A percentile compares a stretch with the other conserved stretches of the same genome.
Evolutionary conservation across 345 rosid species (phyloP).

Genomic region (Cardamine resedifolia): DNA sequence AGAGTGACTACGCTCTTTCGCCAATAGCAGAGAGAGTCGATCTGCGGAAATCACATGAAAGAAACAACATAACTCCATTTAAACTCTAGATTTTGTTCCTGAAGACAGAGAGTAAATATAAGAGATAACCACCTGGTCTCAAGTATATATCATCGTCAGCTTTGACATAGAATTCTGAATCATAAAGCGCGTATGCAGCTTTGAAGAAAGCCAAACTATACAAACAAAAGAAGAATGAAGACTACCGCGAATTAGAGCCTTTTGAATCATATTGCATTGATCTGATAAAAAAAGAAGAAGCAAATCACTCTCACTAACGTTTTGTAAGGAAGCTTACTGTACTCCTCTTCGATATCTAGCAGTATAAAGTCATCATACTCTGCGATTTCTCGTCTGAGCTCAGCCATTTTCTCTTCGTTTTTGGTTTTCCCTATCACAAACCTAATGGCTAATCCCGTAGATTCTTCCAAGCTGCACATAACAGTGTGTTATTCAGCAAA

Average conservation of each 20-base stretch:
- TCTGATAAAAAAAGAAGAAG: background rate
- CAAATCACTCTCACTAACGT: conserved; percentile 56
- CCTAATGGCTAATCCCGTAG: conserved; percentile 73
- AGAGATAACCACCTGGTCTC: conserved; percentile 66
- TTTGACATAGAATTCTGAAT: conserved; percentile 79
- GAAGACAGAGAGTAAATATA: background rate
- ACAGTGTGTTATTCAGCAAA: background rate
- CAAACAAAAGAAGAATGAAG: background rate
- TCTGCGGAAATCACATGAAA: conserved; percentile 40
- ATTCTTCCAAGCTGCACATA: conserved; percentile 65
- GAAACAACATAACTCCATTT: background rate
- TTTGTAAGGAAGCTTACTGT: conserved; percentile 91
- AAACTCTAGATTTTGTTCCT: background rate
- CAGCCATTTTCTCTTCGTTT: conserved; percentile 53
- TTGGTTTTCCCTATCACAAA: conserved; percentile 68
- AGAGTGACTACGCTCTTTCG: conserved; percentile 71
- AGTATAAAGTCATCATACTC: conserved; percentile 75
- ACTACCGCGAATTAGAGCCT: background rate
- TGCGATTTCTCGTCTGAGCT: conserved; percentile 61
- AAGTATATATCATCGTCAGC: conserved; percentile 87
- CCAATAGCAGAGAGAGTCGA: conserved; percentile 72
- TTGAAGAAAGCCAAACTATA: conserved; percentile 75
- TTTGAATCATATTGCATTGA: background rate
- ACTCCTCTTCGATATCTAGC: conserved; percentile 85
- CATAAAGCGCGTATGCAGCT: conserved; percentile 74